Evolutionary conservation across 2,329 filamentous ascomycete genomes (phyloP).

Genomic region (Scedosporium boydii): DNA sequence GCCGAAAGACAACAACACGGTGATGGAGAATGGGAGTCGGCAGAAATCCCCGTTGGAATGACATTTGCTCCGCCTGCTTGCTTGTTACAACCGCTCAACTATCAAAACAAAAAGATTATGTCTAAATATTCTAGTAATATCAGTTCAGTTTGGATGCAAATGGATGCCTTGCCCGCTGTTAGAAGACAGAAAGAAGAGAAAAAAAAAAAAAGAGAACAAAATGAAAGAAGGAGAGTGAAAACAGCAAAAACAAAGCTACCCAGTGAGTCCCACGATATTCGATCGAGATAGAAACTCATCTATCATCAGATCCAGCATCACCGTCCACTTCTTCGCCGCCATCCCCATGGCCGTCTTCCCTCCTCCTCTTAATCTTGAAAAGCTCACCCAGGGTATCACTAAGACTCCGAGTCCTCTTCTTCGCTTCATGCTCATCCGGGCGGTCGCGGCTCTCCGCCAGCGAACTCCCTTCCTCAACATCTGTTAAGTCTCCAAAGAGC

Average conservation of each 20-base stretch:
- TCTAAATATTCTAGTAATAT: neutral
- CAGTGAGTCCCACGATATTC: neutral
- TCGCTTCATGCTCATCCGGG: slow-evolving; percentile 7
- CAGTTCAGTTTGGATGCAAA: neutral
- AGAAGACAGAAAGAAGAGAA: neutral
- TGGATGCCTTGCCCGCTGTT: neutral
- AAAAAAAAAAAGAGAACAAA: neutral
- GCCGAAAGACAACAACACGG: neutral
- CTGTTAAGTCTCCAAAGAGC: slow-evolving; percentile 4
- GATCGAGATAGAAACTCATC: neutral
- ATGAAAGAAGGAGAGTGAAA: neutral
- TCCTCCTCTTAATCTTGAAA: slow-evolving; percentile 26
- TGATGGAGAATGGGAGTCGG: neutral
- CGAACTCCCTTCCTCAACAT: neutral
- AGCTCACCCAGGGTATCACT: slow-evolving; percentile 31
- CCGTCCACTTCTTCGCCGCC: neutral
- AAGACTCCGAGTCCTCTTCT: slow-evolving; percentile 26
- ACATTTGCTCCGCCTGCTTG: too few species aligned
- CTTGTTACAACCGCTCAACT: neutral
- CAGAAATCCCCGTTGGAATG: too few species aligned
- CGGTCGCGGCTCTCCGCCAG: neutral
- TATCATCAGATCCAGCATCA: neutral
- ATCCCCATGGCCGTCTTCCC: slow-evolving; percentile 14
- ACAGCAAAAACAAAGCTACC: slow-evolving; percentile 4
- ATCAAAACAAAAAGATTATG: neutral